Percentiles rank a stretch among this genome's conserved stretches.
Conservation (phyloP, 2,329 filamentous ascomycete genomes). For the Gaeumannomyces sp. region DNA sequence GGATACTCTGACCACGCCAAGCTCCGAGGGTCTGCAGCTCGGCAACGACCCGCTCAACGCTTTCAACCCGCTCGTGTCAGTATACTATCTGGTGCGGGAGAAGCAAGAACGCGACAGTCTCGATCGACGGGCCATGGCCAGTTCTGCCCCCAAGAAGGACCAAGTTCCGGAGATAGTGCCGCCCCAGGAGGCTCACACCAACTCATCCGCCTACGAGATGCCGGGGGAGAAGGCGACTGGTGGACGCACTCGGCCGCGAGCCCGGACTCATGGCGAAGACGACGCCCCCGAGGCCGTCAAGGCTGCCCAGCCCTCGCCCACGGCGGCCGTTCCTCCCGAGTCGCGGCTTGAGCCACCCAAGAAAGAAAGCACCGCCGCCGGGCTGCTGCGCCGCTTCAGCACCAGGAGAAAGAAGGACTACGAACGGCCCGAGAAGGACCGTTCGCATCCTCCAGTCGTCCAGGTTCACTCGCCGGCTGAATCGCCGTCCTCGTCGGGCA, state of each 20-base stretch:
- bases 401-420: slow-evolving; percentile 71
- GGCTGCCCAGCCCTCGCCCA: slow-evolving; percentile 45
- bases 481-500: slow-evolving; percentile 1
- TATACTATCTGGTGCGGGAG: slow-evolving; percentile 94
- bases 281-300: slow-evolving; percentile 72
- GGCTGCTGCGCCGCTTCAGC: slow-evolving; percentile 82
- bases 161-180: slow-evolving; percentile 67
- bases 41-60: slow-evolving; percentile 88
- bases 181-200: slow-evolving; percentile 85
- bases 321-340: slow-evolving; percentile 33
- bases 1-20: slow-evolving; percentile 80
- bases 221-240: slow-evolving; percentile 82
- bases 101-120: slow-evolving; percentile 74
- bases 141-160: slow-evolving; percentile 28
- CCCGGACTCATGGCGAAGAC: slow-evolving; percentile 91
- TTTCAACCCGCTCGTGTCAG: slow-evolving; percentile 83
- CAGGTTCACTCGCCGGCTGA: slow-evolving; percentile 76
- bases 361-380: slow-evolving; percentile 82
- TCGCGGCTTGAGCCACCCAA: slow-evolving; percentile 48
- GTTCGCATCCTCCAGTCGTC: slow-evolving; percentile 65
- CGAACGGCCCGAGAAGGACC: slow-evolving; percentile 54
- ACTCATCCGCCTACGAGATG: slow-evolving; percentile 77
- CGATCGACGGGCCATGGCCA: slow-evolving; percentile 33
- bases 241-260: slow-evolving; percentile 74
- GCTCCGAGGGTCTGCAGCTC: slow-evolving; percentile 74